Conservation (phyloP, 257 asterid species). For the Perilla frutescens region DNA sequence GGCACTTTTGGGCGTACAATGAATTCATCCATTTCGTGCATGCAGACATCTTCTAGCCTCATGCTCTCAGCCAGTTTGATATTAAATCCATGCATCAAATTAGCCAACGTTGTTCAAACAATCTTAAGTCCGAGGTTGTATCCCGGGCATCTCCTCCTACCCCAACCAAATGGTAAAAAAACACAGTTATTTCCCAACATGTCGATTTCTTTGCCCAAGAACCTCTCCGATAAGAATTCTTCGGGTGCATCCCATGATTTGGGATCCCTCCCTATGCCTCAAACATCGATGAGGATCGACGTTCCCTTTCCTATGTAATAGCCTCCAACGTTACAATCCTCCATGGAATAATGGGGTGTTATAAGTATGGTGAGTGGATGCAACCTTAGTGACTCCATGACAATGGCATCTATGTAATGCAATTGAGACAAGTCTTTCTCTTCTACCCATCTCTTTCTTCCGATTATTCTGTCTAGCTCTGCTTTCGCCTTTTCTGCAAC, state of each 20-base stretch:
- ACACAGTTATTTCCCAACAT: slow-evolving; percentile 28
- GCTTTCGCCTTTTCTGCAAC: slow-evolving; percentile 28
- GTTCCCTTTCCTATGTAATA: slow-evolving; percentile 39
- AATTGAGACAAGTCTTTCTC: slow-evolving; percentile 21
- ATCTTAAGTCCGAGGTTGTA: slow-evolving; percentile 35
- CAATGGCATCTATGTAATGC: slow-evolving; percentile 42
- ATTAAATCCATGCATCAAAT: slow-evolving; percentile 46
- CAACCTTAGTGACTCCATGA: slow-evolving; percentile 39
- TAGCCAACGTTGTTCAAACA: slow-evolving; percentile 42
- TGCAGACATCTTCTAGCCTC: slow-evolving; percentile 36
- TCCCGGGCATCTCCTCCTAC: slow-evolving; percentile 38
- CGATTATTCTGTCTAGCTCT: slow-evolving; percentile 41
- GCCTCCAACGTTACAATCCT: slow-evolving; percentile 41
- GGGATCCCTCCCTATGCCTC: slow-evolving; percentile 40
- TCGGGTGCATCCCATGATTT: slow-evolving; percentile 33
- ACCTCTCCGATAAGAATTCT: slow-evolving; percentile 40
- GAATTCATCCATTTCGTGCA: slow-evolving; percentile 37
- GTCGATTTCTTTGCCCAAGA: slow-evolving; percentile 31
- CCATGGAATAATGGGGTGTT: slow-evolving; percentile 32
- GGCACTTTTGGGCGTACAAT: slow-evolving; percentile 36
- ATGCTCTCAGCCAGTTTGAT: slow-evolving; percentile 32
- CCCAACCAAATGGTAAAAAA: slow-evolving; percentile 39
- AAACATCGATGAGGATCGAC: slow-evolving; percentile 27
- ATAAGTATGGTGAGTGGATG: slow-evolving; percentile 39
- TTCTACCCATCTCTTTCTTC: slow-evolving; percentile 23